A percentile compares a stretch with the other conserved stretches of the same genome.
Conservation (phyloP, 2,329 filamentous ascomycete species). For the Fusarium anthophilum region DNA sequence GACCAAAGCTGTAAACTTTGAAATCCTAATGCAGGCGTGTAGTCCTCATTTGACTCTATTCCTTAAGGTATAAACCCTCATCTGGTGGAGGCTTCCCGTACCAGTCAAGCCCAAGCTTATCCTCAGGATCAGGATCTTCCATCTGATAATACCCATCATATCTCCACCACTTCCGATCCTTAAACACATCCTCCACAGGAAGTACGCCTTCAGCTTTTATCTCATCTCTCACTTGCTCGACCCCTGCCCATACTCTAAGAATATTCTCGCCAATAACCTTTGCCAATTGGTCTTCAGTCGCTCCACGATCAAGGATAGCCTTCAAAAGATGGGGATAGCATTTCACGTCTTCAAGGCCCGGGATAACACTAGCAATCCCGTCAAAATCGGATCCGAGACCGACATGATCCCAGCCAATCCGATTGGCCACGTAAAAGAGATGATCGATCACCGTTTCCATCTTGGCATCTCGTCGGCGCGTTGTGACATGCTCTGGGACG, state of each 20-base stretch:
- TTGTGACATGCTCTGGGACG: neutral
- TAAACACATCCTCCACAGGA: neutral
- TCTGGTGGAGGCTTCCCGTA: neutral
- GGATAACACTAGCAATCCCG: neutral
- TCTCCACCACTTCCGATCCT: conserved; percentile 11
- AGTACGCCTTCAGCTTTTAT: neutral
- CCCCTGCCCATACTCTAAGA: neutral
- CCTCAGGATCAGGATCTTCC: conserved; percentile 12
- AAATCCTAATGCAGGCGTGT: no score
- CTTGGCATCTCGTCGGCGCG: neutral
- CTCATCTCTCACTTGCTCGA: neutral
- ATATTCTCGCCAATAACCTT: neutral
- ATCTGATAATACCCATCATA: conserved; percentile 19
- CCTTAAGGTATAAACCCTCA: neutral
- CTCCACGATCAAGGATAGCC: neutral
- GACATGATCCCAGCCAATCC: neutral
- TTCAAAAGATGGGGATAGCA: neutral
- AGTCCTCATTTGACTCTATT: no score
- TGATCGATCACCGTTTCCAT: conserved; percentile 9
- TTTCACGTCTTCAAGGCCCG: neutral
- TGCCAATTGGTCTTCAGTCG: neutral
- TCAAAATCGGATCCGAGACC: conserved; percentile 4
- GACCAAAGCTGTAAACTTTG: no score
- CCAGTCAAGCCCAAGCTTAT: conserved; percentile 5
- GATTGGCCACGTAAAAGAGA: neutral